These are phyloP conservation scores for Ustilago crameri DNA, from an alignment of 1,284 basidiomycete genomes.

Conservation along the genomic window DNA sequence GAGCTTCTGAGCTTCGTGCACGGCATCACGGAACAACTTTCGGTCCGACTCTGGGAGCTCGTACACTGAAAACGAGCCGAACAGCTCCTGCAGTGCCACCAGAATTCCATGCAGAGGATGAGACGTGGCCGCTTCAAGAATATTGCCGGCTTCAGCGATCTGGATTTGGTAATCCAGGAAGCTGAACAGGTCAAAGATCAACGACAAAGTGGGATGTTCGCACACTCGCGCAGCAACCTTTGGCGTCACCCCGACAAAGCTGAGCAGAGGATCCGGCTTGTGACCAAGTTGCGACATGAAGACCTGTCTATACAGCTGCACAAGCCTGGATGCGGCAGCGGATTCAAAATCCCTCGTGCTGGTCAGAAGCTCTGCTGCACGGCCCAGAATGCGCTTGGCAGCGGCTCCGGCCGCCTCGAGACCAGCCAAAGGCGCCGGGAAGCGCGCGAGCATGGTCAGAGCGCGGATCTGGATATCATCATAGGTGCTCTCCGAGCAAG, in stretches of 20 bases:
- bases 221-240: neutral
- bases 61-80: conserved; percentile 35
- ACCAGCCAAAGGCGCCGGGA: conserved; percentile 49
- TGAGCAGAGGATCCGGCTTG: conserved; percentile 27
- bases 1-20: conserved; percentile 47
- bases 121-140: conserved; percentile 58
- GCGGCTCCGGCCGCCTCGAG: conserved; percentile 30
- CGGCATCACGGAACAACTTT: conserved; percentile 32
- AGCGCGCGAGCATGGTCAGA: conserved; percentile 48
- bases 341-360: conserved; percentile 57
- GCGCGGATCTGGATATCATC: conserved; percentile 56
- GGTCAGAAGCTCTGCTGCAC: conserved; percentile 47
- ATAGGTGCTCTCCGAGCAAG: conserved; percentile 58
- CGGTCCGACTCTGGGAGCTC: conserved; percentile 15
- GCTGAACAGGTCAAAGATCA: conserved; percentile 61
- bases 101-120: conserved; percentile 67
- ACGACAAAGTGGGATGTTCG: conserved; percentile 30
- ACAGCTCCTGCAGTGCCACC: conserved; percentile 65
- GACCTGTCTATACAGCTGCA: conserved; percentile 52
- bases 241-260: conserved; percentile 10
- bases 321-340: conserved; percentile 49
- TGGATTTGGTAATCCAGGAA: conserved; percentile 50
- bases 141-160: conserved; percentile 46
- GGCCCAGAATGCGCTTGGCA: conserved; percentile 32
- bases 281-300: conserved; percentile 51